Evolutionary conservation across 176 grass and related monocot genomes (phyloP).

Genomic region (Miscanthus lutarioriparius): DNA sequence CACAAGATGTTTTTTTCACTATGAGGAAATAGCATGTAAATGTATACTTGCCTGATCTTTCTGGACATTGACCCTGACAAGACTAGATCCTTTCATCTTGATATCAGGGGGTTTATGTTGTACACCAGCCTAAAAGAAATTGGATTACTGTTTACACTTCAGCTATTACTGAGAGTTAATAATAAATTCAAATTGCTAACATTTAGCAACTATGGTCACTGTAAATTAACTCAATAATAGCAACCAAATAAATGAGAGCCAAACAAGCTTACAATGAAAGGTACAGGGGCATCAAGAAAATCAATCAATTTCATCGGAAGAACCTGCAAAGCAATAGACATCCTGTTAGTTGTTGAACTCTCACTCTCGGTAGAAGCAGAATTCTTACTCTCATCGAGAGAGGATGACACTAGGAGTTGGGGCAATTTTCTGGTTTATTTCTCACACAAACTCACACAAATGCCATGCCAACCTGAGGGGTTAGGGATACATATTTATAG

Average conservation of each 20-base stretch:
- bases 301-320: constrained; percentile 84
- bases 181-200: constrained; percentile 11
- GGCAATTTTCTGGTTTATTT: too few species aligned
- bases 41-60: constrained; percentile 76
- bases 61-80: constrained; percentile 78
- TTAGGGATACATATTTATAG: too few species aligned
- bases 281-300: constrained; percentile 94
- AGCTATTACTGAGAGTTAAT: constrained; percentile 25
- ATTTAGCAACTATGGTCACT: constrained; percentile 14
- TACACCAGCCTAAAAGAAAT: constrained; percentile 70
- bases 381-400: too few species aligned
- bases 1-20: constrained; percentile 27
- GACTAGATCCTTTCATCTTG: constrained; percentile 76
- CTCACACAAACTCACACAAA: too few species aligned
- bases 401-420: too few species aligned
- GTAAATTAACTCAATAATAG: constrained; percentile 14
- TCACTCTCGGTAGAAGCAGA: too few species aligned
- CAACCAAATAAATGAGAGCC: constrained; percentile 26
- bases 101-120: constrained; percentile 72
- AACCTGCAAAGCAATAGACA: constrained; percentile 62
- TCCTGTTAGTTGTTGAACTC: too few species aligned
- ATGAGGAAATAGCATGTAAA: constrained; percentile 5
- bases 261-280: constrained; percentile 85
- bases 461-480: too few species aligned
- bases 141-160: constrained; percentile 15